Conservation (phyloP, 108 stramenopile species). For the Cylindrotheca closterium region DNA sequence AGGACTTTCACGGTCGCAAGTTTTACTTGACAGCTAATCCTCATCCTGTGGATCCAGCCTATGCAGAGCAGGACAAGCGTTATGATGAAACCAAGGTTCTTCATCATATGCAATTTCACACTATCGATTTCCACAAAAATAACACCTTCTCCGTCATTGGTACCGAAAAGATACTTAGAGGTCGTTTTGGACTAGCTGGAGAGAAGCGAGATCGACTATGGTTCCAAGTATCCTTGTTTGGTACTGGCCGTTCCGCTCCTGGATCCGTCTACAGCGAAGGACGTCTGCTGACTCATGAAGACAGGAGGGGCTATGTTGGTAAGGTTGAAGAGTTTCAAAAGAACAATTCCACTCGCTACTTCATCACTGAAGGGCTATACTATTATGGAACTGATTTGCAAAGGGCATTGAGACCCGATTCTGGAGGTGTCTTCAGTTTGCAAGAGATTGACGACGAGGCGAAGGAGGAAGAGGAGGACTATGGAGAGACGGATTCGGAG, state of each 20-base stretch:
- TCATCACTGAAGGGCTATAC: constrained; percentile 6
- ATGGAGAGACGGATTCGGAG: background rate
- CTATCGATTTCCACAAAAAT: constrained; percentile 18
- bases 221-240: constrained; percentile 23
- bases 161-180: constrained; percentile 25
- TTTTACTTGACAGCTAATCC: constrained; percentile 21
- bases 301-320: constrained; percentile 17
- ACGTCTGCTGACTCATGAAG: constrained; percentile 18
- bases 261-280: constrained; percentile 24
- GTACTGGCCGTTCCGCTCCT: constrained; percentile 10
- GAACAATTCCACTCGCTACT: background rate
- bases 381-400: constrained; percentile 10
- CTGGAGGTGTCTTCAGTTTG: constrained; percentile 9
- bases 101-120: constrained; percentile 12
- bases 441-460: constrained; percentile 15
- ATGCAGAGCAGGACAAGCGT: constrained; percentile 3
- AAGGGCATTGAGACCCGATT: background rate
- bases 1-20: constrained; percentile 13
- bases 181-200: constrained; percentile 10
- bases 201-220: constrained; percentile 9
- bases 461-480: constrained; percentile 3
- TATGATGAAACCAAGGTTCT: constrained; percentile 9
- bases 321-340: background rate
- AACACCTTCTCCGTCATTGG: constrained; percentile 22
- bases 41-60: constrained; percentile 14